Evolutionary conservation across 345 rosid genomes (phyloP), one percentile per base, ranked within the genome.

Genomic region (Cochlearia excelsa): DNA sequence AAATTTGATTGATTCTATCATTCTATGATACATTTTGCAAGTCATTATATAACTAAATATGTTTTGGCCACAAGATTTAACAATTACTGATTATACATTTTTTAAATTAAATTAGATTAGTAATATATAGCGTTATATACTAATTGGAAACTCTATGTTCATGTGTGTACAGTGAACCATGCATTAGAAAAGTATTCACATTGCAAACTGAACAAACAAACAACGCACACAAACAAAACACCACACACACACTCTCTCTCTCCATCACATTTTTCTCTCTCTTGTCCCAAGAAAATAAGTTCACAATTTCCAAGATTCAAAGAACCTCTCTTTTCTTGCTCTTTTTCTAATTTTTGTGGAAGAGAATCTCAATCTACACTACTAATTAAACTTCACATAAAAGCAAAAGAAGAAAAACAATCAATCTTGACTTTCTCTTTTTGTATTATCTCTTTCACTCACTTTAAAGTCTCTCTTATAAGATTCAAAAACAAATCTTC

Each of bases 231-330:
- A 37, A 7, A 16, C 23, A 16, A 16, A 16, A 16, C 23, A 16
- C 69, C 53, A 65, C 45, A 10, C 61, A 65, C 66, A 53, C 44
- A 2, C 4, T 39, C 23, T 54, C 33, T 34, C 42, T 38, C 41
- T 61, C 31, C 7, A 34, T 67, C 61, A 10, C 30, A 42, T 46
- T 59, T 57, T 49, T 60, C 65, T 44, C 39, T 42, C 54, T 56
- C 38, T 55, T 34, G 28, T 55, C 66, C 66, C 75, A 64, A 71
- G 70, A 65, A 39, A 51, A 58, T 70, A 59, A 59, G 65, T 65
- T 46, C 66, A 70, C 70, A 71, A 57, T 65, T 71, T 65, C 75
- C 52, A 57, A 46, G 46, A 4, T 37, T 34, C 37, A 34, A 34
- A 34, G 37, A 16, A 16, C 23, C 28, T 65, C 55, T 10, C 48